phyloP scores from a whole-genome alignment of 352 stramenopile species.

The Nothophytophthora sp. region DNA sequence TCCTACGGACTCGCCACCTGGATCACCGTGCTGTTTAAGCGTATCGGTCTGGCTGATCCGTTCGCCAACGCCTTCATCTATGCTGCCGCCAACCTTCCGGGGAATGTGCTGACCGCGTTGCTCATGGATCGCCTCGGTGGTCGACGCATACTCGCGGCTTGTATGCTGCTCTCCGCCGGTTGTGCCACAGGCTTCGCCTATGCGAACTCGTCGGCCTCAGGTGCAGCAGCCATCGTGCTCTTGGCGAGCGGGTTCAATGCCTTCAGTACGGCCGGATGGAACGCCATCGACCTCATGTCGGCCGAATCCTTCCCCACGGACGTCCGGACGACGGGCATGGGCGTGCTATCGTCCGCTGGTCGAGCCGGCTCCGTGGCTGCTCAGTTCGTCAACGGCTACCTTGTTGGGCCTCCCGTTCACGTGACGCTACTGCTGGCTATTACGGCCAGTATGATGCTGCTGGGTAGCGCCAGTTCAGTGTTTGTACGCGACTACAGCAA shows the following conservation, averaged over 20 bases:
- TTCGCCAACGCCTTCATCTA: conserved; percentile 95
- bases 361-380: conserved; percentile 87
- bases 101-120: conserved; percentile 84
- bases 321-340: conserved; percentile 91
- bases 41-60: conserved; percentile 85
- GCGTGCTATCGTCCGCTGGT: conserved; percentile 79
- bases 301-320: conserved; percentile 91
- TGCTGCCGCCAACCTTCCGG: conserved; percentile 88
- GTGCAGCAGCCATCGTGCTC: conserved; percentile 65
- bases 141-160: conserved; percentile 63
- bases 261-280: conserved; percentile 91
- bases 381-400: conserved; percentile 91
- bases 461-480: conserved; percentile 64
- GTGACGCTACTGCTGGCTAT: conserved; percentile 75
- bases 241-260: conserved; percentile 91
- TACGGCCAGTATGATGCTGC: conserved; percentile 80
- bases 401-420: conserved; percentile 75
- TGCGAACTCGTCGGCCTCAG: conserved; percentile 37
- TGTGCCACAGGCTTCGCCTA: conserved; percentile 79
- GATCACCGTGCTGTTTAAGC: conserved; percentile 94
- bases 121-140: conserved; percentile 75
- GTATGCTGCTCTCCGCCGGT: conserved; percentile 69
- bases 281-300: conserved; percentile 91
- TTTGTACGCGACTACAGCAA: conserved; percentile 63
- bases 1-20: conserved; percentile 93